These are phyloP conservation scores for Sporopachydermia lactativora DNA, from an alignment of 805 yeast species.

Conservation along the genomic window DNA sequence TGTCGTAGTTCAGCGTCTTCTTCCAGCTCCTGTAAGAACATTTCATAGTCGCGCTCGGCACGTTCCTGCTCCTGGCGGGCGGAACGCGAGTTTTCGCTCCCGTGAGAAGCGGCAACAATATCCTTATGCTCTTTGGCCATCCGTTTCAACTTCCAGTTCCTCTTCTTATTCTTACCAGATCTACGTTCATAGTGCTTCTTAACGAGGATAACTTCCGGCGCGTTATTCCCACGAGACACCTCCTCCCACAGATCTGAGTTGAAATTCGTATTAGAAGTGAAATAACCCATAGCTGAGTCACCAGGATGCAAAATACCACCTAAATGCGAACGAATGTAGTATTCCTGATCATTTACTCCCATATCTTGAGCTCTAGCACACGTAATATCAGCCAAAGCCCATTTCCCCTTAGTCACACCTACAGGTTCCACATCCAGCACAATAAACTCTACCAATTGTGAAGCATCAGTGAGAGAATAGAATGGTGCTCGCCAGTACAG, in stretches of 20 bases:
- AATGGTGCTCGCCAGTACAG: conserved; percentile 80
- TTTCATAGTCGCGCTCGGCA: conserved; percentile 89
- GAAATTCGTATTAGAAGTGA: conserved; percentile 69
- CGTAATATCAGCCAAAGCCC: conserved; percentile 79
- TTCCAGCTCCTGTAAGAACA: conserved; percentile 93
- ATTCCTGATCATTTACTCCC: conserved; percentile 75
- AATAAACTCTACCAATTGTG: conserved; percentile 72
- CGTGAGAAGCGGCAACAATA: conserved; percentile 56
- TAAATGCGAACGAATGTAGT: conserved; percentile 76
- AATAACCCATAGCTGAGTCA: conserved; percentile 89
- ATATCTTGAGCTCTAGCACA: conserved; percentile 82
- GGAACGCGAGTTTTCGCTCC: conserved; percentile 38
- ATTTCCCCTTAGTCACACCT: conserved; percentile 62
- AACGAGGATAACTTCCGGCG: conserved; percentile 78
- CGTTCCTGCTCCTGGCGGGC: conserved; percentile 81
- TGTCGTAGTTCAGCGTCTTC: conserved; percentile 93
- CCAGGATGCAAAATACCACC: conserved; percentile 96
- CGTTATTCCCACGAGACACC: conserved; percentile 36
- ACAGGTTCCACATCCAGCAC: conserved; percentile 92
- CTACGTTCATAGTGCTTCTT: conserved; percentile 82
- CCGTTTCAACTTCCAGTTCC: conserved; percentile 88
- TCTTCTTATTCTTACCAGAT: conserved; percentile 57
- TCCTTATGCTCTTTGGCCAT: conserved; percentile 95
- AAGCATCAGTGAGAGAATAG: conserved; percentile 56
- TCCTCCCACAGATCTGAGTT: conserved; percentile 78